Evolutionary conservation across 164 flowering plant genomes (phyloP), one percentile per base, ranked within the genome.

Genomic region (Cinnamomum chago): DNA sequence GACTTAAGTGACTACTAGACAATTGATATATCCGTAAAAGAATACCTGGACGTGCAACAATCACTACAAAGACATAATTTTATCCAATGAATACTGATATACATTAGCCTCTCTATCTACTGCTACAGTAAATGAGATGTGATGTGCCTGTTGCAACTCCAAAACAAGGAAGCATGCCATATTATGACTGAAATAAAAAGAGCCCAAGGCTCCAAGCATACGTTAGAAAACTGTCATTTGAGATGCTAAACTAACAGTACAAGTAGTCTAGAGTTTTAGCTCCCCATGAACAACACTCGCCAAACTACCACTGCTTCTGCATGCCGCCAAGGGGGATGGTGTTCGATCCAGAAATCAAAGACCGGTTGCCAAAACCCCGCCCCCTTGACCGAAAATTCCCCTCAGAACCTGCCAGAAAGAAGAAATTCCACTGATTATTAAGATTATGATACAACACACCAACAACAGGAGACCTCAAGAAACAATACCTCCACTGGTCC

Each of bases 361-460:
- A 24, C 27, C 87, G 77, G 75, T 84, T 84, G 40, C 90, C 90
- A 81, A 78, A 87, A 69, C 93, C 90, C 50, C 90, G 82, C 23
- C 93, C 95, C 76, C 91, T 84, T 5, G 89, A 79, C 2, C 94
- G 88, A 79, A 95, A 89, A 78, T 85, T 89, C 35, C 93, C 86
- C 0, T 85, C 86, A 24, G 92, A 81, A 7, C 87, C 93, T 89
- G 82, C 65, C 66, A 73, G 73, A 13, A 33, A 65, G 33, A 23
- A 9, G 24, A 40, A 14, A 17, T 15, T 23, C 17, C 20, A 18
- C 25, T 18, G 9, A 70, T 25, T 60, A 50, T 30, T 23, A 40
- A 25, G 20, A 62, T 28, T 47, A 70, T 70, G 35, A 52, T n/a
- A 50, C 22, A 28, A 70, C 24, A 14, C 20, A 51, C 72, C 10